These are phyloP conservation scores for Pyrenula aspistea DNA, from an alignment of 495 filamentous ascomycete species.

Conservation along the genomic window DNA sequence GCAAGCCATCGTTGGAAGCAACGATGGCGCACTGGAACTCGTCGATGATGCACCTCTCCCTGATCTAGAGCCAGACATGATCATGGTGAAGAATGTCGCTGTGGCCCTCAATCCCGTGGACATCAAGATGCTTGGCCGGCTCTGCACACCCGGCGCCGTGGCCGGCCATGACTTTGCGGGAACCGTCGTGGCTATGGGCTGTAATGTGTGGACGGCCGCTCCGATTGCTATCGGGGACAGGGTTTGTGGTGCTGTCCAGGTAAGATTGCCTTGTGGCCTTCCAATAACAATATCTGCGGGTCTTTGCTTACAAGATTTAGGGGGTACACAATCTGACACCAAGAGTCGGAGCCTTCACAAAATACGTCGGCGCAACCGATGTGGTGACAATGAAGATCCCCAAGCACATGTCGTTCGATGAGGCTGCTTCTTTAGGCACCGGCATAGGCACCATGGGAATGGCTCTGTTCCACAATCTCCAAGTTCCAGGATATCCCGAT, in stretches of 20 bases:
- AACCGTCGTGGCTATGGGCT: constrained; percentile 6
- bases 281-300: no score
- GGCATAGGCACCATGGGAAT: constrained; percentile 4
- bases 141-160: constrained; percentile 5
- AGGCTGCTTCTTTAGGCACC: constrained; percentile 11
- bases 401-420: constrained; percentile 4
- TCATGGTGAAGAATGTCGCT: constrained; percentile 10
- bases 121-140: constrained; percentile 10
- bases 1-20: background rate
- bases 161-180: constrained; percentile 6
- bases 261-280: no score
- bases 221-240: constrained; percentile 8
- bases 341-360: constrained; percentile 15
- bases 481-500: background rate
- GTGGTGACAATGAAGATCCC: constrained; percentile 9
- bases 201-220: background rate
- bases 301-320: no score
- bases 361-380: constrained; percentile 10
- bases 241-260: constrained; percentile 13
- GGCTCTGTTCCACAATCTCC: background rate
- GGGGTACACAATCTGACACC: constrained; percentile 8
- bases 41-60: constrained; percentile 5
- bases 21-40: constrained; percentile 7
- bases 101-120: constrained; percentile 11
- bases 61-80: constrained; percentile 3